These are phyloP conservation scores for Colletotrichum tropicicola DNA, from an alignment of 2,329 filamentous ascomycete species.

Conservation along the genomic window DNA sequence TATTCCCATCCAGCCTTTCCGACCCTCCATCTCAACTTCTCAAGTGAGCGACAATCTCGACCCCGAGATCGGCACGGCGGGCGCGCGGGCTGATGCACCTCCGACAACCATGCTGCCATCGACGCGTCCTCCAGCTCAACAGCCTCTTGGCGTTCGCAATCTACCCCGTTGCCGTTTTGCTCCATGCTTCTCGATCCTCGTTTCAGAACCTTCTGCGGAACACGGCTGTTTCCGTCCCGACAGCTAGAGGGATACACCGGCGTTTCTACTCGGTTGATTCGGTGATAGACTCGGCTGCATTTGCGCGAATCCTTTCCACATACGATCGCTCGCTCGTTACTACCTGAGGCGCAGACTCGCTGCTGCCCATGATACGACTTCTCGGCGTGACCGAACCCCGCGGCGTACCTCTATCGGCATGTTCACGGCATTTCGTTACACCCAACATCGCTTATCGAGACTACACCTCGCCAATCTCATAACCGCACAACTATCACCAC, in stretches of 20 bases:
- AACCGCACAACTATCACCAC: background rate
- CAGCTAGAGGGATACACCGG: slow-evolving; percentile 12
- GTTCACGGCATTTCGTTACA: background rate
- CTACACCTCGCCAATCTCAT: slow-evolving; percentile 23
- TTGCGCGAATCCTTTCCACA: slow-evolving; percentile 3
- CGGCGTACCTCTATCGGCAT: background rate
- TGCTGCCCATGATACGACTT: slow-evolving; percentile 3
- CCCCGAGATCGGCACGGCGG: slow-evolving; percentile 10
- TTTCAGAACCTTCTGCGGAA: background rate
- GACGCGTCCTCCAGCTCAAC: slow-evolving; percentile 1
- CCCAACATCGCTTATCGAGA: slow-evolving; percentile 22
- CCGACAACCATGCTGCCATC: background rate
- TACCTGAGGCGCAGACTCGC: background rate
- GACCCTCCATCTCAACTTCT: slow-evolving; percentile 19
- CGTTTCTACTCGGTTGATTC: slow-evolving; percentile 6
- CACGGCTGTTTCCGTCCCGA: background rate
- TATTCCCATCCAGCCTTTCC: slow-evolving; percentile 10
- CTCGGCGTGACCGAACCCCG: background rate
- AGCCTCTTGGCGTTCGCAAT: background rate
- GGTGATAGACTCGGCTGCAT: slow-evolving; percentile 19
- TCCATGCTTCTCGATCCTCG: background rate
- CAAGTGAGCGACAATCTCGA: background rate
- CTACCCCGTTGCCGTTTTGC: background rate
- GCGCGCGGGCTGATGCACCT: background rate
- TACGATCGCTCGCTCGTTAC: background rate